Base-by-base conservation (phyloP, 106 monocot genomes). In the Xerophyta viscosa region DNA sequence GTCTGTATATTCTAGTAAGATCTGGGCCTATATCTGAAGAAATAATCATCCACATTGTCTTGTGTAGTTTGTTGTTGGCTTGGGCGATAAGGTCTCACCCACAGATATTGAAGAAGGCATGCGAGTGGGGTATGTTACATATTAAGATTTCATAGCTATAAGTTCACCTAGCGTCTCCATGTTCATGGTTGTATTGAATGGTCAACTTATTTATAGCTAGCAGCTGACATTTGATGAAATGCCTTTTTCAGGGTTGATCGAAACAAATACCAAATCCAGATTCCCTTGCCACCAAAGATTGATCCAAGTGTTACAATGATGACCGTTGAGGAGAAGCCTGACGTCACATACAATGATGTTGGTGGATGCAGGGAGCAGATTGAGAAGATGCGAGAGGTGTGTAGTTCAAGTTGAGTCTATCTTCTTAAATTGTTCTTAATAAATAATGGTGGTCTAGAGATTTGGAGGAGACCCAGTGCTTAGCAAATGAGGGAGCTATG, bases 241-340 rank as follows among this genome's bases (percentile, higher is more conserved):
- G 23, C 56, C 42, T 63, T 19, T 41, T 72, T 20, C 76, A 98
- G 96, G 41, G 89, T 98, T 67, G 96, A 98, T 61, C 69, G 96
- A 37, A 98, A 89, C 41, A 98, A 89, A 66, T 98, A 98, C 60
- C 96, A 98, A 66, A 98, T 98, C 60, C 96, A 98, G 53, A 98
- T 98, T 71, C 96, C 96, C 25, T 77, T 98, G 70, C 96, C 89
- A 13, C 96, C 96, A 41, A 98, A 98, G 59, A 98, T 98, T 71
- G 96, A 98, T 69, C 96, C 96, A 20, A 98, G 89, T 69, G 96
- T 98, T 44, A 98, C 96, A 48, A 98, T 98, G 96, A 98, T 98
- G 96, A 98, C 96, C 0, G 96, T 98, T 8, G 96, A 98, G 54
- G 96, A 98, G 59, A 98, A 98, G 62, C 96, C 96, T 43, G 89